phyloP scores from a whole-genome alignment of 2,329 filamentous ascomycete species.

The Aspergillus jensenii region DNA sequence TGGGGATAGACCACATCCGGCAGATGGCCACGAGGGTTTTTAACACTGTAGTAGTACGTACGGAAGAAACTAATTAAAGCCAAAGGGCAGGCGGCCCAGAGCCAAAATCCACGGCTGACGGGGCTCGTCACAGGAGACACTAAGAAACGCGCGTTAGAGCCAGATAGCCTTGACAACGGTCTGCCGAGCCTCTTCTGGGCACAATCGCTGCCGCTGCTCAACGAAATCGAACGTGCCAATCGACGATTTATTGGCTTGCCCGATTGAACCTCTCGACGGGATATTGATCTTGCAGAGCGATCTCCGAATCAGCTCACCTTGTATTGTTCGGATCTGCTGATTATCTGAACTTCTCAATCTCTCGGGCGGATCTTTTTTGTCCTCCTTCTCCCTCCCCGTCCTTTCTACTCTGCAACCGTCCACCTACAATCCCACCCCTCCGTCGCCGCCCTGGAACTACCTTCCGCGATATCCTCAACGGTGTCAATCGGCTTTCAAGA shows the following conservation, averaged over 20 bases:
- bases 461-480: slow-evolving; percentile 7
- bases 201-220: background rate
- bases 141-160: slow-evolving; percentile 14
- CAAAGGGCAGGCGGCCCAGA: background rate
- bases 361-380: slow-evolving; percentile 11
- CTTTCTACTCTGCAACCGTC: slow-evolving; percentile 12
- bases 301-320: background rate
- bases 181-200: background rate
- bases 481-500: slow-evolving; percentile 1
- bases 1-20: no score
- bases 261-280: background rate
- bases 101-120: background rate
- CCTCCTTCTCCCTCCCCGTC: slow-evolving; percentile 2
- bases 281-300: background rate
- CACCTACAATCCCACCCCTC: slow-evolving; percentile 25
- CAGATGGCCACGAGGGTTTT: background rate
- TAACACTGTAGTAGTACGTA: background rate
- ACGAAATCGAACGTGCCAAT: background rate
- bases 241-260: background rate
- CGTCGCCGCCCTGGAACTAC: slow-evolving; percentile 13
- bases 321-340: background rate
- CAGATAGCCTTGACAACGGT: slow-evolving; percentile 13
- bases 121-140: slow-evolving; percentile 11
- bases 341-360: background rate
- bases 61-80: background rate